Evolutionary conservation across 352 stramenopile species (phyloP), one percentile per base, ranked within the genome.

Genomic region (Phytophthora sojae): DNA sequence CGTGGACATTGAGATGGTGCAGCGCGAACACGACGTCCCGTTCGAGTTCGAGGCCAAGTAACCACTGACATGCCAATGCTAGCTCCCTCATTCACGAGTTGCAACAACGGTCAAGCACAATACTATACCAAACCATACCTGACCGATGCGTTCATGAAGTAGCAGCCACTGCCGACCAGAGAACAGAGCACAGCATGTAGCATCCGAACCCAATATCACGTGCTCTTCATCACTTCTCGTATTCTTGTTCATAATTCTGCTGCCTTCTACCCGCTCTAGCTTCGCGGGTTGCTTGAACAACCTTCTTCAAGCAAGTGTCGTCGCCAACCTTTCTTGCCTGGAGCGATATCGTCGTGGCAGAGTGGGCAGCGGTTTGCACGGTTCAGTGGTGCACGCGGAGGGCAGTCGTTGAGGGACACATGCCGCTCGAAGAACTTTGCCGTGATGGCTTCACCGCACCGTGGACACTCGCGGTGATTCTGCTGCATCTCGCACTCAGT

Each of bases 401-500:
- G 74, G 30, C 89, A 96, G 73, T 96, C 89, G 50, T 90, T 86
- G 12, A 93, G 73, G 0, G 69, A 73, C 15, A 95, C 86, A 64
- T 97, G 90, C 51, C 94, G 89, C 57, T 95, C 85, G 56, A 81
- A 96, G 55, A 94, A 96, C 69, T 93, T 93, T 23, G 72, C 54
- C 6, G 88, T 95, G 69, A 97, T 96, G 39, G 89, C 90, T 76
- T 97, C 90, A 25, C 85, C 82, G 54, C 90, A 97, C 6, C 87
- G 85, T 7, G 79, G 83, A 56, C 90, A 97, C 29, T 92, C 77
- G 52, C 86, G 81, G 66, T 96, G 89, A 73, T 96, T 95, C 49
- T 87, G 81, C 51, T 90, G 89, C 45, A 89, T 80, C 64, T 97
- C 90, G 60, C 94, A 98, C 64, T 98, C 93, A 26, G 75, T 77